Evolutionary conservation across 2,329 filamentous ascomycete genomes (phyloP).

Genomic region (Claviceps pusilla): DNA sequence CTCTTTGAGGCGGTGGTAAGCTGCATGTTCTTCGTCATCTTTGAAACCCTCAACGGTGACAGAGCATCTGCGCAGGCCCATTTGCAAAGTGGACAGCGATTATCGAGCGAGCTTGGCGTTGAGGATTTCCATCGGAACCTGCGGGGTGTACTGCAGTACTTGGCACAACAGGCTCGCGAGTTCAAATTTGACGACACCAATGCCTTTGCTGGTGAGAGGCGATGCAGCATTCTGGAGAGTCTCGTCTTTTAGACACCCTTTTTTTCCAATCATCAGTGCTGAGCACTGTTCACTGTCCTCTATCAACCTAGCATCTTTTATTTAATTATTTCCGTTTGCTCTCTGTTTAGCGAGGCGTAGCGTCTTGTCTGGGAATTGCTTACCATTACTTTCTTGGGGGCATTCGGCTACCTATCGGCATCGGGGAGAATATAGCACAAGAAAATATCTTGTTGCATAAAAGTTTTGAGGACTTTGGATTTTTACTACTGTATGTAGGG

Average conservation of each 20-base stretch:
- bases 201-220: neutral
- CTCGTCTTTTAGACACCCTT: neutral
- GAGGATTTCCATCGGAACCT: slow-evolving; percentile 9
- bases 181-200: neutral
- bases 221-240: slow-evolving; percentile 1
- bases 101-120: slow-evolving; percentile 19
- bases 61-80: slow-evolving; percentile 19
- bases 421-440: neutral
- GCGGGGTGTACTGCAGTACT: slow-evolving; percentile 9
- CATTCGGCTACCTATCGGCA: neutral
- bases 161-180: slow-evolving; percentile 9
- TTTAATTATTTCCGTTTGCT: neutral
- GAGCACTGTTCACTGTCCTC: neutral
- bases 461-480: neutral
- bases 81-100: slow-evolving; percentile 21
- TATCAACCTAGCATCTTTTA: neutral
- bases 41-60: slow-evolving; percentile 24
- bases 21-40: slow-evolving; percentile 23
- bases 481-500: neutral
- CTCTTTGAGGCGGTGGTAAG: slow-evolving; percentile 18
- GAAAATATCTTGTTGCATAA: neutral
- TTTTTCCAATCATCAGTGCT: neutral
- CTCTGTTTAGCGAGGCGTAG: neutral
- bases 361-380: neutral
- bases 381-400: neutral